phyloP scores from a whole-genome alignment of 139 green algal genomes.

The Picochlorum sp. region DNA sequence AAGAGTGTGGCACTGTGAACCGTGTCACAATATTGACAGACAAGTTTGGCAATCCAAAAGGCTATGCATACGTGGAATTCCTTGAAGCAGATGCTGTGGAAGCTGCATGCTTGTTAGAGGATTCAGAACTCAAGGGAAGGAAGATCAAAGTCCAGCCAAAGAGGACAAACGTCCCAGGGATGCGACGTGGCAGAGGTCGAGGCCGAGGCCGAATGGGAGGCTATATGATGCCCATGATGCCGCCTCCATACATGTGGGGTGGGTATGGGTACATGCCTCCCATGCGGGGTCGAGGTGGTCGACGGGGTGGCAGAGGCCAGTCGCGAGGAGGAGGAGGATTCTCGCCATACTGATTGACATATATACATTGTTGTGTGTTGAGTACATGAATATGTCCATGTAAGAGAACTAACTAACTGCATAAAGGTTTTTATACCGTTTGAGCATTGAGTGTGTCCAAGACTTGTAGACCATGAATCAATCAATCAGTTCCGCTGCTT shows the following conservation, averaged over 20 bases:
- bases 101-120: slow-evolving; percentile 76
- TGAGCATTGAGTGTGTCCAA: slow-evolving; percentile 50
- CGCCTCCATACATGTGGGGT: slow-evolving; percentile 24
- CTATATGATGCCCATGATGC: slow-evolving; percentile 32
- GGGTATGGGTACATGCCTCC: slow-evolving; percentile 22
- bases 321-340: neutral
- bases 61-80: slow-evolving; percentile 98
- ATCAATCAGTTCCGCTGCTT: neutral
- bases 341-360: slow-evolving; percentile 47
- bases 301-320: neutral
- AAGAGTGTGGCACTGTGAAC: slow-evolving; percentile 94
- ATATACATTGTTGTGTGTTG: no score
- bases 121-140: slow-evolving; percentile 62
- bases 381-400: no score
- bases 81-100: slow-evolving; percentile 87
- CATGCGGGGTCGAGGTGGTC: slow-evolving; percentile 12
- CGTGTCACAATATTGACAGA: slow-evolving; percentile 97
- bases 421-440: no score
- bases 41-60: slow-evolving; percentile 88
- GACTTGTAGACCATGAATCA: slow-evolving; percentile 43
- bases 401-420: neutral
- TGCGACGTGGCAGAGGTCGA: slow-evolving; percentile 63
- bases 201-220: slow-evolving; percentile 34
- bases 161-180: slow-evolving; percentile 87
- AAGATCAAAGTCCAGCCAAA: slow-evolving; percentile 85